Conservation (phyloP, 371 early-diverging fungal genomes). For the Rhizopus arrhizus region DNA sequence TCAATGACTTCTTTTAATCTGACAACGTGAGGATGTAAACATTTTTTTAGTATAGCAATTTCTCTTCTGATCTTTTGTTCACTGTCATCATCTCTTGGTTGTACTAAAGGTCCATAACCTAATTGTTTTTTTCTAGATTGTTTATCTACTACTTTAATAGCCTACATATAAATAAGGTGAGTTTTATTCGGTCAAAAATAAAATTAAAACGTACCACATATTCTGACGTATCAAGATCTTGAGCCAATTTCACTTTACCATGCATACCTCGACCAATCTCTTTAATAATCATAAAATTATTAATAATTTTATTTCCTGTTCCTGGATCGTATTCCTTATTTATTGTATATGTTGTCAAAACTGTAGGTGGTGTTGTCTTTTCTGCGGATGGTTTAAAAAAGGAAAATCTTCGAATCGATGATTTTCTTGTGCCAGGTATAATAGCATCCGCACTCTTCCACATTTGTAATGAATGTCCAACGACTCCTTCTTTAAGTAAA, state of each 20-base stretch:
- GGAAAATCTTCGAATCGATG: constrained; percentile 17
- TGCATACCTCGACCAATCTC: constrained; percentile 92
- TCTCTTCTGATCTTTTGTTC: constrained; percentile 89
- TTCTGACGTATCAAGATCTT: constrained; percentile 75
- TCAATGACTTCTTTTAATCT: constrained; percentile 90
- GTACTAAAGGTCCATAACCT: constrained; percentile 42
- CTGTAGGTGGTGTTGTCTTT: constrained; percentile 19
- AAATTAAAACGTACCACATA: constrained; percentile 58
- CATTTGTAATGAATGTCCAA: constrained; percentile 1
- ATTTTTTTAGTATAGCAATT: constrained; percentile 93
- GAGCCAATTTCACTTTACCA: constrained; percentile 90
- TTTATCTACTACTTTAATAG: constrained; percentile 84
- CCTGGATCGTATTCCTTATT: constrained; percentile 76
- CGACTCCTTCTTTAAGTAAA: constrained; percentile 1
- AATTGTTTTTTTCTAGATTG: constrained; percentile 66
- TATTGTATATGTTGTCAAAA: constrained; percentile 78
- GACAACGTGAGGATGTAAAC: constrained; percentile 91
- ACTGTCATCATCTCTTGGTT: constrained; percentile 38
- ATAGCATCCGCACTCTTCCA: constrained; percentile 14
- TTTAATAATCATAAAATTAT: constrained; percentile 84
- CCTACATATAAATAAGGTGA: constrained; percentile 41
- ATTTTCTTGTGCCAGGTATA: constrained; percentile 2
- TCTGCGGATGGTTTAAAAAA: constrained; percentile 15
- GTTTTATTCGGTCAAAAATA: background rate
- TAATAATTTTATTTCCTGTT: constrained; percentile 90